These are phyloP conservation scores for Lactarius tabidus DNA, from an alignment of 768 basidiomycete species.

Conservation along the genomic window DNA sequence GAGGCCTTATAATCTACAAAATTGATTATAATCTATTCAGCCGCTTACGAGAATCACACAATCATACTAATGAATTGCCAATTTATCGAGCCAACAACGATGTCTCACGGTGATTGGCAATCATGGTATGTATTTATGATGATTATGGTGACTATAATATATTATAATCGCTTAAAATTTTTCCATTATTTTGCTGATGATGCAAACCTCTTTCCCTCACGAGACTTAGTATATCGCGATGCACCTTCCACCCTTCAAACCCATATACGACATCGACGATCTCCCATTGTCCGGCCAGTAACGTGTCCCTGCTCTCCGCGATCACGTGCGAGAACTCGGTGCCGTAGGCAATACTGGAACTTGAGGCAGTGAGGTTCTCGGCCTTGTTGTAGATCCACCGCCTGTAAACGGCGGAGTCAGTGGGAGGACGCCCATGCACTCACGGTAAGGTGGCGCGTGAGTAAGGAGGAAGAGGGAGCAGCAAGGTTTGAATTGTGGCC, in stretches of 20 bases:
- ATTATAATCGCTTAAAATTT: no score
- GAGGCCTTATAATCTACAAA: no score
- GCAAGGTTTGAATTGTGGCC: constrained; percentile 84
- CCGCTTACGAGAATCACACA: no score
- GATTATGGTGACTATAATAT: no score
- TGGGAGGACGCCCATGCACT: constrained; percentile 21
- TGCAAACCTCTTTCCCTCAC: constrained; percentile 28
- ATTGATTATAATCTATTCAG: no score
- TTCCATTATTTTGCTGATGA: no score
- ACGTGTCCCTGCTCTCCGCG: constrained; percentile 39
- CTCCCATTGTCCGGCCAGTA: neutral
- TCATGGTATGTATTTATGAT: no score
- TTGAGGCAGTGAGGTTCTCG: constrained; percentile 61
- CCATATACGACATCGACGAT: constrained; percentile 40
- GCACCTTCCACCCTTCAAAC: constrained; percentile 42
- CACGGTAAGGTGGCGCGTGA: constrained; percentile 51
- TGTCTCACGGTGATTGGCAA: no score
- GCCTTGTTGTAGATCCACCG: constrained; percentile 80
- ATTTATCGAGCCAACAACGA: no score
- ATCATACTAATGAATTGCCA: no score
- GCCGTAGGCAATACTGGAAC: constrained; percentile 39
- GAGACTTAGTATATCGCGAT: constrained; percentile 28
- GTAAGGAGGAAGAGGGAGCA: constrained; percentile 77
- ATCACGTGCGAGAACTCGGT: constrained; percentile 59
- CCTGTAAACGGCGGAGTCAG: constrained; percentile 9